Base-by-base conservation (phyloP, 2,329 filamentous ascomycete species). In the Trichoderma oligosporum region DNA sequence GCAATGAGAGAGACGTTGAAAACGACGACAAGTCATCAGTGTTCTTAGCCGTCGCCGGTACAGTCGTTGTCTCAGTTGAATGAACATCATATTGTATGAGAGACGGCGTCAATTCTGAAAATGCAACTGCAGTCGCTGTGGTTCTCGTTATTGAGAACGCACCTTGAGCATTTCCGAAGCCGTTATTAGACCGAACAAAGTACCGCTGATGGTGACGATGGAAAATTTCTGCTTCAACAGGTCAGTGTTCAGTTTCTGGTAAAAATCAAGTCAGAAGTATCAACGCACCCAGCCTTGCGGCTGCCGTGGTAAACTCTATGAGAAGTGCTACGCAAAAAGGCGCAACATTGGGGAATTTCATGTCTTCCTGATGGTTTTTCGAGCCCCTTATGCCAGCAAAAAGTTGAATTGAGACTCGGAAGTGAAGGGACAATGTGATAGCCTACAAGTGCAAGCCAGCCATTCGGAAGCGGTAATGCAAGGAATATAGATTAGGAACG, bases 251-350 rank as follows among this genome's bases (percentile, higher is more conserved):
- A 0, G 12, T 18, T 29, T 29, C 25, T 7, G 6, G 9, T 7
- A 39, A 4, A 14, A 24, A 29, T 27, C 9, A 35, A 35, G 24
- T n/a, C 4, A 11, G 44, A 25, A 31, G 14, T 5, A 7, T 35
- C 16, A 41, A 60, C 61, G 45, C 54, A 65, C 61, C 63, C 33
- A 38, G 45, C 45, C 46, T 58, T 8, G 29, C 31, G 22, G 42
- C 39, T n/a, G 62, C 64, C 31, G 55, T 59, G 20, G 47, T 44
- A 8, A 56, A 57, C 14, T 57, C 51, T 56, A 44, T 51, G 3
- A 62, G n/a, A 31, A 64, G 18, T 20, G 57, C 54, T 46, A 60
- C 57, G 45, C 55, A 54, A 9, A 64, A 55, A 55, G 65, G 60
- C 51, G 57, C 29, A 38, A 42, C 39, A 33, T 58, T 41, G 16